phyloP scores from a whole-genome alignment of 495 filamentous ascomycete genomes.

The Chaetomium tenue region DNA sequence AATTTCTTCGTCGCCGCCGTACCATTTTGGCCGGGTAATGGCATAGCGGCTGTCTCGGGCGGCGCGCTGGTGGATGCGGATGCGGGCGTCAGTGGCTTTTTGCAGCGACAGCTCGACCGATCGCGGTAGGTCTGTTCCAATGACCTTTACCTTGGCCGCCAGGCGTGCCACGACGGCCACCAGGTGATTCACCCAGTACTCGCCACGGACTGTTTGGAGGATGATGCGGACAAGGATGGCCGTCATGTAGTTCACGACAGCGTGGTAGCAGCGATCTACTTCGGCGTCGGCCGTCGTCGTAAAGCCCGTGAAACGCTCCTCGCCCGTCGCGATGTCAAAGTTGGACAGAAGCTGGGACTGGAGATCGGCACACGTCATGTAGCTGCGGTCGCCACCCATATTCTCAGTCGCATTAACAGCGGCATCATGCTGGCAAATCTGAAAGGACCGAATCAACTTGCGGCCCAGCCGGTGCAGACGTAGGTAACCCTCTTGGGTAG shows the following conservation, averaged over 20 bases:
- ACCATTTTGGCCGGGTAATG: too few relatives aligned
- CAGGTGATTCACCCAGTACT: background rate
- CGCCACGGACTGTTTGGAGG: background rate
- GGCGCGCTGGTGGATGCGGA: too few relatives aligned
- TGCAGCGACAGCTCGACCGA: background rate
- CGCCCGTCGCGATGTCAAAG: background rate
- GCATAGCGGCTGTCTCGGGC: too few relatives aligned
- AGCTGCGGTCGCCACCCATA: background rate
- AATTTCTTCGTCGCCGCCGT: too few relatives aligned
- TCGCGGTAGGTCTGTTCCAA: background rate
- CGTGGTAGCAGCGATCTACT: background rate
- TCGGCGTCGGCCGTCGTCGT: background rate
- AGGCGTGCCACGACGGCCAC: background rate
- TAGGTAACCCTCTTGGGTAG: background rate
- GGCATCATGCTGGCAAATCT: background rate
- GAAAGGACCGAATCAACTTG: background rate
- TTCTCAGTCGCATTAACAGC: background rate
- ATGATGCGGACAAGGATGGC: background rate
- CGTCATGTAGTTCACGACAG: background rate
- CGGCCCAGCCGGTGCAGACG: background rate
- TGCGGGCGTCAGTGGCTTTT: too few relatives aligned
- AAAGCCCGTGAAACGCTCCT: background rate
- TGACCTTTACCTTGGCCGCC: background rate
- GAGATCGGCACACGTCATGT: too few relatives aligned
- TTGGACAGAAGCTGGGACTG: background rate